Conservation (phyloP, 192 early-diverging fungal genomes). For the Backusella westeae region DNA sequence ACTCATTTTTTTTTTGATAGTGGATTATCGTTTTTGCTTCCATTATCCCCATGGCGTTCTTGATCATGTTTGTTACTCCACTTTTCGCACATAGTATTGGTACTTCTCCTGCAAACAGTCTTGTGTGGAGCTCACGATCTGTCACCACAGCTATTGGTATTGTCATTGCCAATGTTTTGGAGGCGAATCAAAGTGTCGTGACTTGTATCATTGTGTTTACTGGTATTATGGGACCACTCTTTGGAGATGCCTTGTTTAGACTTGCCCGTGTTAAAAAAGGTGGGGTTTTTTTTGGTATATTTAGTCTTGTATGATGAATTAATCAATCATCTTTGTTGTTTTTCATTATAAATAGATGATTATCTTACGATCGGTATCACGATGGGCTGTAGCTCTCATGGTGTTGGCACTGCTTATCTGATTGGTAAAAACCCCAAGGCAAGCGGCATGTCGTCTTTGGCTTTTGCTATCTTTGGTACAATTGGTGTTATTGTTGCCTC, state of each 20-base stretch:
- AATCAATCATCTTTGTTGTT: background rate
- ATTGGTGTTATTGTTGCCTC: constrained; percentile 14
- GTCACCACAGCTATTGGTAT: constrained; percentile 33
- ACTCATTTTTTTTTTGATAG: background rate
- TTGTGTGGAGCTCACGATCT: constrained; percentile 17
- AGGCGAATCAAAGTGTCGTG: constrained; percentile 15
- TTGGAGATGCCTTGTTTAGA: background rate
- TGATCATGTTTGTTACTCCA: constrained; percentile 20
- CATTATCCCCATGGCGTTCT: constrained; percentile 7
- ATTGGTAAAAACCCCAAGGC: constrained; percentile 8
- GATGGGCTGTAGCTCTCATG: constrained; percentile 29
- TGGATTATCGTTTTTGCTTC: constrained; percentile 7
- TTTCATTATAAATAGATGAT: constrained; percentile 20
- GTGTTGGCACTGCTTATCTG: constrained; percentile 18
- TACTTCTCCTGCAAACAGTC: background rate
- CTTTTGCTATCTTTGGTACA: constrained; percentile 22
- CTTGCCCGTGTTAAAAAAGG: constrained; percentile 3
- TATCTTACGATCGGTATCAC: constrained; percentile 26
- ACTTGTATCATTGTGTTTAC: constrained; percentile 23
- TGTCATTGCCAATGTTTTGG: constrained; percentile 10
- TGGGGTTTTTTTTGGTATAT: background rate
- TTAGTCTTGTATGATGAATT: background rate
- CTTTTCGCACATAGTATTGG: constrained; percentile 18
- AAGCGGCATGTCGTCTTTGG: constrained; percentile 16
- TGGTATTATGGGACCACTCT: constrained; percentile 20